phyloP scores from a whole-genome alignment of 1,139 yeast genomes.

The Pichia sp. region DNA sequence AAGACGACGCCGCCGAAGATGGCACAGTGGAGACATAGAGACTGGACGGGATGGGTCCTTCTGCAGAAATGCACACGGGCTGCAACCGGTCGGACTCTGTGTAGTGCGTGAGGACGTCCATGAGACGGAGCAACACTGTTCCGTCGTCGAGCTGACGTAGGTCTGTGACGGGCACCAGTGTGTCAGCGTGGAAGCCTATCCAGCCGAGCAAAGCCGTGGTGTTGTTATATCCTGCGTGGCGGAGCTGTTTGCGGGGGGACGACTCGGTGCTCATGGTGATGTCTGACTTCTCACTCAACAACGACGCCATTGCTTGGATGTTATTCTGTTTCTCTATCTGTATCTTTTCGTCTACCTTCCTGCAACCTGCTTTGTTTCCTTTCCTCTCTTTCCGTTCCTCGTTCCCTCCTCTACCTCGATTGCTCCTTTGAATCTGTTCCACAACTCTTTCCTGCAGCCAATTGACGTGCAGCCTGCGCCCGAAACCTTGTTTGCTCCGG shows the following conservation, averaged over 20 bases:
- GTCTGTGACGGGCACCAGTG: slow-evolving; percentile 13
- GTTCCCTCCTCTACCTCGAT: too few relatives aligned
- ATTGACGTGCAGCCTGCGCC: not conserved
- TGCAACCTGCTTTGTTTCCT: not conserved
- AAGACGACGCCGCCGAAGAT: not conserved
- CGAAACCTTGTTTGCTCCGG: not conserved
- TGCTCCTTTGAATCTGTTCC: too few relatives aligned
- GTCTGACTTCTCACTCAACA: not conserved
- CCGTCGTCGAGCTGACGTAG: slow-evolving; percentile 5
- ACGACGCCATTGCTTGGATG: not conserved
- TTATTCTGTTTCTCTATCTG: not conserved
- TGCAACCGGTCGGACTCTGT: not conserved
- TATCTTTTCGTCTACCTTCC: not conserved
- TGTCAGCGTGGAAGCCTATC: slow-evolving; percentile 34
- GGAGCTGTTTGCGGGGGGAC: slow-evolving; percentile 3
- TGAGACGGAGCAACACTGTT: not conserved
- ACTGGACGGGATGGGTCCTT: not conserved
- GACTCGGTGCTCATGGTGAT: not conserved
- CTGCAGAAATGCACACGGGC: not conserved
- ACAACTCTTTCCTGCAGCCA: too few relatives aligned
- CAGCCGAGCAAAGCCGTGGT: slow-evolving; percentile 3
- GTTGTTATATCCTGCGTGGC: not conserved
- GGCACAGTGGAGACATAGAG: not conserved
- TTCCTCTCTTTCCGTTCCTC: too few relatives aligned
- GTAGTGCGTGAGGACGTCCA: not conserved